Conservation (phyloP, 2,329 filamentous ascomycete genomes). For the Gremmenia infestans region DNA sequence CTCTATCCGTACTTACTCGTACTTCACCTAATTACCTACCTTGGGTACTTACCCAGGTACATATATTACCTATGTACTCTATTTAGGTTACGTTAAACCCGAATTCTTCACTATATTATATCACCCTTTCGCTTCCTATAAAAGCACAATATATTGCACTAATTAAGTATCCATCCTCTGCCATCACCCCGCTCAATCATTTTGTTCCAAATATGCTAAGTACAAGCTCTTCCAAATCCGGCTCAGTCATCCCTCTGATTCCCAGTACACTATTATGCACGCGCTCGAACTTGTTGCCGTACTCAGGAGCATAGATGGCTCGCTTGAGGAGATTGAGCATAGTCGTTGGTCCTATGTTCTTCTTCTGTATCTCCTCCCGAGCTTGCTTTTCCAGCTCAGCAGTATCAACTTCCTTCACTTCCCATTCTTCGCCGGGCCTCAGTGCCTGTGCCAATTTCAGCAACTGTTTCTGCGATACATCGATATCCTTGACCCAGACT, state of each 20-base stretch:
- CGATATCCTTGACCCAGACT: constrained; percentile 42
- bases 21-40: too few species aligned
- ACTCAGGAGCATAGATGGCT: constrained; percentile 30
- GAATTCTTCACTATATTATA: too few species aligned
- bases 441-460: constrained; percentile 30
- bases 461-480: constrained; percentile 41
- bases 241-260: constrained; percentile 36
- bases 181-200: not conserved
- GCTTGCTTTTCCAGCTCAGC: constrained; percentile 17
- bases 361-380: constrained; percentile 13
- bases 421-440: constrained; percentile 28
- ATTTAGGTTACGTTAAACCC: too few species aligned
- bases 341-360: constrained; percentile 26
- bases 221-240: constrained; percentile 35
- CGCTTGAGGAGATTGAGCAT: constrained; percentile 32
- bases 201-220: constrained; percentile 12
- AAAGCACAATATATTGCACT: too few species aligned
- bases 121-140: too few species aligned
- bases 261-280: constrained; percentile 39
- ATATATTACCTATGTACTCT: too few species aligned
- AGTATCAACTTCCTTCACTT: constrained; percentile 18
- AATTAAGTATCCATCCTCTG: too few species aligned
- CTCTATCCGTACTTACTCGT: too few species aligned
- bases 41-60: too few species aligned
- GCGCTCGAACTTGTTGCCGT: constrained; percentile 33